Evolutionary conservation across 2,329 filamentous ascomycete species (phyloP), one percentile per base, ranked within the genome.

Genomic region (Elsinoe ampelina): DNA sequence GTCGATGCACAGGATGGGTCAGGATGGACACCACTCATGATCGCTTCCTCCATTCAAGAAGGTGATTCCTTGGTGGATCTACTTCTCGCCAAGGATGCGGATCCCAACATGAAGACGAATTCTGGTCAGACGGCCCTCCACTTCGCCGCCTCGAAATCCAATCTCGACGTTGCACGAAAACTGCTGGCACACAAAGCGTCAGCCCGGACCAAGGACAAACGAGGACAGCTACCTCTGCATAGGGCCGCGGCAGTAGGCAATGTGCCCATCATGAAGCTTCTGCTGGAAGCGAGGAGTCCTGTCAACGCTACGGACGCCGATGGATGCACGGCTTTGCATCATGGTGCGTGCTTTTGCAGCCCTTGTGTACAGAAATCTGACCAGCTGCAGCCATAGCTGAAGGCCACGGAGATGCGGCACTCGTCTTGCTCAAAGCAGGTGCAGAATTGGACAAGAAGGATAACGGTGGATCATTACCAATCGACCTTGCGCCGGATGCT

Each of bases 171-270:
- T 5, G 89, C 89, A 22, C 85, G 84, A 50, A 83, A 82, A 58
- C 80, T 98, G n/a, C 73, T 98, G 38, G 77, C 80, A 15, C 78
- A 83, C 63, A 86, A 87, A 58, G 92, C 89, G 11, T 89, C 85
- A 3, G 82, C 90, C 1, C 78, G 92, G 22, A 79, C 91, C 2
- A 88, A 88, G 61, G 93, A 98, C 68, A 87, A 82, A 66, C 81
- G 90, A 30, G 88, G 89, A n/a, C 92, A 96, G 68, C 83, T 96
- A 58, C 81, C 95, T 5, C 79, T 98, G 22, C 95, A 98, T 71
- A 83, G 93, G 15, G 93, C 93, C 2, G 92, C 93, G 0, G 92
- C 93, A 2, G 82, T 90, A 2, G 95, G 95, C 5, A 92, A 86
- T 3, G 81, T 86, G n/a, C 90, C 92, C 4, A 89, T 98, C 74